Percentiles rank a stretch among this genome's conserved stretches.
phyloP scores from a whole-genome alignment of 2,329 filamentous ascomycete genomes.

The Fusarium dimerum region DNA sequence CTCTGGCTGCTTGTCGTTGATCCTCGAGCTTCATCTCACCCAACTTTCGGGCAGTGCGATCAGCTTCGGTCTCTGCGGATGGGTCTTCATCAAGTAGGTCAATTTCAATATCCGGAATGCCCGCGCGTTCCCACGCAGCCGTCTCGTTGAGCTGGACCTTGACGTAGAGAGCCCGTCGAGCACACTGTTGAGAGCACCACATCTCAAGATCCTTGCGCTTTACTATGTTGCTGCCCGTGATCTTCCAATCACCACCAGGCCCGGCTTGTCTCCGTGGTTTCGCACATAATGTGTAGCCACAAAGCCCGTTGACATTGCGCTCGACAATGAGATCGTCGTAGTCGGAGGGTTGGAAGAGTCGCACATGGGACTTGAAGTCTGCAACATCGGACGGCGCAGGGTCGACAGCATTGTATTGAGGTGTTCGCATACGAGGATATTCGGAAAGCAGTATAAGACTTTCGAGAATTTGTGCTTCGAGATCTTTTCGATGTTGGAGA shows the following conservation, averaged over 20 bases:
- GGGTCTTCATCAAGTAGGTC: conserved; percentile 69
- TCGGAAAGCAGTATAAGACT: conserved; percentile 71
- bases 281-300: conserved; percentile 82
- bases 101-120: conserved; percentile 56
- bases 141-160: conserved; percentile 85
- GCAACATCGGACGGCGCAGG: conserved; percentile 59
- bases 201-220: conserved; percentile 72
- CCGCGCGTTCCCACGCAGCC: conserved; percentile 79
- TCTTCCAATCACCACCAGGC: conserved; percentile 65
- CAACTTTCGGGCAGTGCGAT: conserved; percentile 39
- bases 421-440: conserved; percentile 43
- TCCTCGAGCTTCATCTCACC: conserved; percentile 47
- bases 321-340: conserved; percentile 89
- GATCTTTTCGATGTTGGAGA: conserved; percentile 79
- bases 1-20: conserved; percentile 40
- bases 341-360: conserved; percentile 80
- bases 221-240: conserved; percentile 64
- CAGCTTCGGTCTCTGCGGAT: conserved; percentile 45
- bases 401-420: conserved; percentile 44
- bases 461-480: conserved; percentile 73
- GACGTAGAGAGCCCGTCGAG: conserved; percentile 77
- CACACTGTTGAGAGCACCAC: conserved; percentile 85
- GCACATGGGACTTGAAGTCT: conserved; percentile 66
- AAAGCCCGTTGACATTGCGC: conserved; percentile 79
- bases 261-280: conserved; percentile 59